Percentiles rank a stretch among this genome's conserved stretches.
Conservation (phyloP, 2,329 filamentous ascomycete species). For the Cercospora berteroae region DNA sequence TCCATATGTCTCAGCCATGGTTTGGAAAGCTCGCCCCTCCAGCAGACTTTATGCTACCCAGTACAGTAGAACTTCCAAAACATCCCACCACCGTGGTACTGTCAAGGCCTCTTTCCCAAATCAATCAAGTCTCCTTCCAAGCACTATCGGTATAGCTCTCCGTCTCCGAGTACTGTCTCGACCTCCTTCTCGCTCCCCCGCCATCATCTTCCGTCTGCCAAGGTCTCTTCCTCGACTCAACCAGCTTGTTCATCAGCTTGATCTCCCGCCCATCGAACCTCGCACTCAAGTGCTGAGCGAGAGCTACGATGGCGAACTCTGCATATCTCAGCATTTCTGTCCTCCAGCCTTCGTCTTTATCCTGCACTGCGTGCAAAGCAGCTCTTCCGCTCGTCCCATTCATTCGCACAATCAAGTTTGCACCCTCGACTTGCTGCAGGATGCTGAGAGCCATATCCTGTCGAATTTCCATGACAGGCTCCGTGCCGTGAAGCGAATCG, state of each 20-base stretch:
- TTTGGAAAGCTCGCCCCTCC: neutral
- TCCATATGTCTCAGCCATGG: neutral
- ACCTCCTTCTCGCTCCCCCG: neutral
- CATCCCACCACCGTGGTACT: neutral
- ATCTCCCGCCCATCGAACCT: conserved; percentile 4
- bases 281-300: conserved; percentile 4
- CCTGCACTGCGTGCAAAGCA: neutral
- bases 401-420: neutral
- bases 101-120: neutral
- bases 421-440: neutral
- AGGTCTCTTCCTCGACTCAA: neutral
- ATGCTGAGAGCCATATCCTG: neutral
- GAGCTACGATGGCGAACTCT: conserved; percentile 1
- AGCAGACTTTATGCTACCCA: neutral
- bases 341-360: conserved; percentile 3
- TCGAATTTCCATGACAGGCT: neutral
- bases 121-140: neutral
- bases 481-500: neutral
- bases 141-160: neutral
- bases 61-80: neutral
- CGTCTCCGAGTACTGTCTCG: neutral
- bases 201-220: neutral
- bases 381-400: neutral
- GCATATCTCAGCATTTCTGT: conserved; percentile 3
- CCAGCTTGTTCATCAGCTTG: neutral